Conservation (phyloP, 2,329 filamentous ascomycete species). For the Aspergillus ruber region DNA sequence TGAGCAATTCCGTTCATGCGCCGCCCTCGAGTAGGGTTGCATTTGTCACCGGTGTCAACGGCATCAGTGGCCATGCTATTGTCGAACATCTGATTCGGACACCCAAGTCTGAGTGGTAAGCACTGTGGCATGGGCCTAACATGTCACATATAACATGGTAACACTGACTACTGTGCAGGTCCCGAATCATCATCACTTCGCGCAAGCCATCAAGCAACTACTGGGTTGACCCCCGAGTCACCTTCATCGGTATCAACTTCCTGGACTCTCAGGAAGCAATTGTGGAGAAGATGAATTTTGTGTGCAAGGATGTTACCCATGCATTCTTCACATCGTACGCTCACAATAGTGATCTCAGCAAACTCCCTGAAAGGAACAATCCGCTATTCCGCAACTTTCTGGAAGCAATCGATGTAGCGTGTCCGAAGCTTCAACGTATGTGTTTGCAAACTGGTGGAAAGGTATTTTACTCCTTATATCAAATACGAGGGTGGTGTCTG, state of each 20-base stretch:
- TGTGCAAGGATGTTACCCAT: slow-evolving; percentile 2
- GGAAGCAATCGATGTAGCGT: slow-evolving; percentile 1
- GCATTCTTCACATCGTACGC: slow-evolving; percentile 6
- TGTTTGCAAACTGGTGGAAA: slow-evolving; percentile 5
- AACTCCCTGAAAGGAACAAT: background rate
- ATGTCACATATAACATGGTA: background rate
- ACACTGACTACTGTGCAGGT: background rate
- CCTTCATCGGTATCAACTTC: slow-evolving; percentile 3
- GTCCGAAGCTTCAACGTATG: slow-evolving; percentile 1
- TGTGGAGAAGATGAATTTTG: background rate
- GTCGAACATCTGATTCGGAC: slow-evolving; percentile 5
- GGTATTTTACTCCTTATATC: background rate
- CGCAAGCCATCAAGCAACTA: slow-evolving; percentile 1
- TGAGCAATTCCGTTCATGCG: background rate
- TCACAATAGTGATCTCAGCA: slow-evolving; percentile 3
- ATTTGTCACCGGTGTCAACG: slow-evolving; percentile 4
- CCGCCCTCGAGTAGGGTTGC: slow-evolving; percentile 2
- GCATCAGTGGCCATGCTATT: slow-evolving; percentile 5
- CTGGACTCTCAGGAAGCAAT: background rate
- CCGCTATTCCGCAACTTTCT: slow-evolving; percentile 6
- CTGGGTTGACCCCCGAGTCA: slow-evolving; percentile 3
- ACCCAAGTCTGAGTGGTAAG: slow-evolving; percentile 3
- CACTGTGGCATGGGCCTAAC: background rate
- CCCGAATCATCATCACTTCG: slow-evolving; percentile 3
- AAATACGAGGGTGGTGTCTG: too few species aligned